Conservation (phyloP, 345 rosid species). For the Eucalyptus viminalis region DNA sequence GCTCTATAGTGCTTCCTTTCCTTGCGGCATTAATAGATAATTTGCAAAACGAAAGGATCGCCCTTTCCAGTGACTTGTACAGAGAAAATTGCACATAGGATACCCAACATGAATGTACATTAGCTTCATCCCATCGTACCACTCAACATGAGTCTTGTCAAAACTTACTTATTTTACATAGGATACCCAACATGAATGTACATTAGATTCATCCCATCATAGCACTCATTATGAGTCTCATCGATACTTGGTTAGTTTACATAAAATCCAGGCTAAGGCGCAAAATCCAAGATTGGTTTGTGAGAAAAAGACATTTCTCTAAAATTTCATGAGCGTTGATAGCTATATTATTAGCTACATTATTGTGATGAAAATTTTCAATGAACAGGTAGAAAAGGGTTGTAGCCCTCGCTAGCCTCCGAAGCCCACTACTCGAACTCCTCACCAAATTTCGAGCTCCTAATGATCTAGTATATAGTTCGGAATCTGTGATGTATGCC, state of each 20-base stretch:
- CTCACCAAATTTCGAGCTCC: background rate
- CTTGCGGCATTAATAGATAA: accelerated
- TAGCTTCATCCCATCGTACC: background rate
- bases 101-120: background rate
- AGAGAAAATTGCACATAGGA: background rate
- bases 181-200: background rate
- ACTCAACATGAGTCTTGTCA: background rate
- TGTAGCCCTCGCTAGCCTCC: background rate
- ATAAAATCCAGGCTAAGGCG: background rate
- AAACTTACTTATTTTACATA: background rate
- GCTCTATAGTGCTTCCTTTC: background rate
- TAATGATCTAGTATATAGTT: background rate
- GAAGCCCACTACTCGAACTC: background rate
- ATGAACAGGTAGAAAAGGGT: background rate
- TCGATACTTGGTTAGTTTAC: background rate
- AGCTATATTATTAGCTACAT: background rate
- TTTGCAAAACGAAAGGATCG: background rate
- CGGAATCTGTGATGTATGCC: accelerated
- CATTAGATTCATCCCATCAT: background rate
- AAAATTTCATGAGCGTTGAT: background rate
- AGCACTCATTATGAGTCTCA: background rate
- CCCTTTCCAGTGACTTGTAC: accelerated
- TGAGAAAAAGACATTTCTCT: background rate
- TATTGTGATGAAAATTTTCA: background rate
- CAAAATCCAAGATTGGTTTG: accelerated